Conservation (phyloP, 1,284 basidiomycete species). For the Puccinia novopanici region DNA sequence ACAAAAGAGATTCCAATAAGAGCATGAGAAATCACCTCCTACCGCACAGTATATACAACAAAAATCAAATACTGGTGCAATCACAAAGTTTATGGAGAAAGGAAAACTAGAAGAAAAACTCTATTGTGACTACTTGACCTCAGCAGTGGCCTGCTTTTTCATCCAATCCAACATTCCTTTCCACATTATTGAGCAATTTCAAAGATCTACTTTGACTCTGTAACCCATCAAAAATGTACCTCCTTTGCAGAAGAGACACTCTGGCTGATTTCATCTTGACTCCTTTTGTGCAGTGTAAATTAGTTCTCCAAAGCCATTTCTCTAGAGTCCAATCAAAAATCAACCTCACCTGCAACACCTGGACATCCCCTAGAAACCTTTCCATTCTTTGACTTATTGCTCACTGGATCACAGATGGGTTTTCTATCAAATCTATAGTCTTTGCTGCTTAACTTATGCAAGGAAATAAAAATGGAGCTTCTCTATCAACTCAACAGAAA, state of each 20-base stretch:
- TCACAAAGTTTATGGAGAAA: background rate
- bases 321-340: background rate
- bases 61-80: background rate
- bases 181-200: background rate
- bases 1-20: background rate
- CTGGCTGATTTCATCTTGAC: background rate
- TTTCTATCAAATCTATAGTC: background rate
- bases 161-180: slow-evolving; percentile 17
- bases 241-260: background rate
- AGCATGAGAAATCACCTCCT: background rate
- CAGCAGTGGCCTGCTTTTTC: background rate
- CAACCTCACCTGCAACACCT: slow-evolving; percentile 2
- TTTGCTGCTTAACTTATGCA: background rate
- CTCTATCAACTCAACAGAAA: background rate
- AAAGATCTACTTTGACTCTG: background rate
- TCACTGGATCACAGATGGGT: background rate
- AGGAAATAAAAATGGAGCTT: background rate
- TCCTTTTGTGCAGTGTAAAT: background rate
- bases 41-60: background rate
- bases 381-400: slow-evolving; percentile 2
- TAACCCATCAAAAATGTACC: background rate
- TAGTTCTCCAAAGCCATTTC: too few species aligned
- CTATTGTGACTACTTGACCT: background rate
- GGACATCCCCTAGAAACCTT: slow-evolving; percentile 3
- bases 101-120: background rate